Evolutionary conservation across 2,329 filamentous ascomycete genomes (phyloP).

Genomic region (Aspergillus texensis): DNA sequence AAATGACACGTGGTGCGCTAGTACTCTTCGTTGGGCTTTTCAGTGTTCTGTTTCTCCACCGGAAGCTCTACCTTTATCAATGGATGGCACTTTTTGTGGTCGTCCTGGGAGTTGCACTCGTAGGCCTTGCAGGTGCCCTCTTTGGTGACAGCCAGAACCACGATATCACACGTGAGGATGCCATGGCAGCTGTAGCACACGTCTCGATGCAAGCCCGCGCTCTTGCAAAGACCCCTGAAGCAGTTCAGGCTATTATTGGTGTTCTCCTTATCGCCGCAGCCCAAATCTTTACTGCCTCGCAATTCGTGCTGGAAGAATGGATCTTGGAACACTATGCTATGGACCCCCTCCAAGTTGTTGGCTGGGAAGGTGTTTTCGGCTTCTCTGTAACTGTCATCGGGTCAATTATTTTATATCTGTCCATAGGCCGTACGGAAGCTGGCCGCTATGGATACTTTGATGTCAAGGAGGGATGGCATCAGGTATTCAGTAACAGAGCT

Average conservation of each 20-base stretch:
- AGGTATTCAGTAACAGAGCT: constrained; percentile 72
- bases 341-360: constrained; percentile 87
- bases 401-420: constrained; percentile 79
- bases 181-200: constrained; percentile 35
- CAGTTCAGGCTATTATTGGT: constrained; percentile 74
- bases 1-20: constrained; percentile 95
- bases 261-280: constrained; percentile 89
- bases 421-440: constrained; percentile 72
- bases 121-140: constrained; percentile 85
- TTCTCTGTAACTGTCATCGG: constrained; percentile 75
- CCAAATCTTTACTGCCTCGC: constrained; percentile 94
- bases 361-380: constrained; percentile 94
- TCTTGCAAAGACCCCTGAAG: constrained; percentile 54
- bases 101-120: constrained; percentile 82
- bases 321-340: constrained; percentile 79
- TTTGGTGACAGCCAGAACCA: constrained; percentile 61
- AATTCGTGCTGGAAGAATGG: constrained; percentile 95
- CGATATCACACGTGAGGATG: constrained; percentile 34
- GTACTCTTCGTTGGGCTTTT: constrained; percentile 96
- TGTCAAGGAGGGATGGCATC: constrained; percentile 77
- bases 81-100: constrained; percentile 89
- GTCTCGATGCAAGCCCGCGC: constrained; percentile 46
- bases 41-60: constrained; percentile 84
- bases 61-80: constrained; percentile 81
- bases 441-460: constrained; percentile 88